Evolutionary conservation across 2,329 filamentous ascomycete genomes (phyloP).

Genomic region (Aureobasidium vineae): DNA sequence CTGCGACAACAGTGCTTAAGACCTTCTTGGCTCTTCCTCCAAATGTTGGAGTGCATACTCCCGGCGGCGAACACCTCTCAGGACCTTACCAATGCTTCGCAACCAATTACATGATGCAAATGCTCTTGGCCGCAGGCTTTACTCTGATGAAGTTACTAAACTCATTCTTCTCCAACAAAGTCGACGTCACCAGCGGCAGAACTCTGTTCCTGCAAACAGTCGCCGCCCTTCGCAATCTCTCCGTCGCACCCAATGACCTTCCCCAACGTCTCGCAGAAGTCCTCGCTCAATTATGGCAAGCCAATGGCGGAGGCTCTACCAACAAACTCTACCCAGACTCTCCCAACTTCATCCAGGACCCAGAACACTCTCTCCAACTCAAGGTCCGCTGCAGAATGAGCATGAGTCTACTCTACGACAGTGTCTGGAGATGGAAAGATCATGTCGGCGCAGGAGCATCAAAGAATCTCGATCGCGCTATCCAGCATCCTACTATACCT

Average conservation of each 20-base stretch:
- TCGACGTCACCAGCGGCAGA: slow-evolving; percentile 66
- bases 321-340: slow-evolving; percentile 36
- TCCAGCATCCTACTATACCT: slow-evolving; percentile 70
- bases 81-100: slow-evolving; percentile 50
- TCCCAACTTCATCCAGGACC: slow-evolving; percentile 35
- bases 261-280: slow-evolving; percentile 77
- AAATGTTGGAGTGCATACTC: slow-evolving; percentile 41
- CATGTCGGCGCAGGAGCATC: slow-evolving; percentile 58
- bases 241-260: slow-evolving; percentile 74
- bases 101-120: slow-evolving; percentile 80
- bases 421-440: slow-evolving; percentile 81
- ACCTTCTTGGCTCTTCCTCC: slow-evolving; percentile 60
- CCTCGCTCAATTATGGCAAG: slow-evolving; percentile 86
- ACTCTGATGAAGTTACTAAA: slow-evolving; percentile 73
- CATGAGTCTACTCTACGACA: slow-evolving; percentile 82
- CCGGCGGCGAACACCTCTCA: slow-evolving; percentile 17
- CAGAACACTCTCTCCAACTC: slow-evolving; percentile 65
- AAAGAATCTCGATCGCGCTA: slow-evolving; percentile 56
- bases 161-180: slow-evolving; percentile 70
- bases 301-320: slow-evolving; percentile 34
- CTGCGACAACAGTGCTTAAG: slow-evolving; percentile 68
- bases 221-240: slow-evolving; percentile 66
- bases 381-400: slow-evolving; percentile 82
- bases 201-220: slow-evolving; percentile 70
- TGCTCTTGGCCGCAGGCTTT: slow-evolving; percentile 78